Base-by-base conservation (phyloP, 192 early-diverging fungal species). In the Spinellus fusiger region DNA sequence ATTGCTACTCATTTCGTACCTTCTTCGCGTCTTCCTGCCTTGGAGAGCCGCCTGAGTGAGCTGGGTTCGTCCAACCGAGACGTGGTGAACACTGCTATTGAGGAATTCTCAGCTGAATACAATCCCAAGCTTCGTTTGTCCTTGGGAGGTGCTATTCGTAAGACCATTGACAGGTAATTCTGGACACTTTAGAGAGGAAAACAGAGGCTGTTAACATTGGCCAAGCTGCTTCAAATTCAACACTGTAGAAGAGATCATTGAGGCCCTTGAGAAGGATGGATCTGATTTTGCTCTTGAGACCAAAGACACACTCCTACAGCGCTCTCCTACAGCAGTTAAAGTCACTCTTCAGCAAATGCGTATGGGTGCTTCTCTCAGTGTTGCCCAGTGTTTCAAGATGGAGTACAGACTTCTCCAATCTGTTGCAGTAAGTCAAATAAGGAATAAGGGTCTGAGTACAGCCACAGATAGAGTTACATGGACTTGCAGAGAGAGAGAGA, bases 1-100 rank as follows among this genome's bases (percentile, higher is more conserved):
- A 87, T 99, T 70, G 97, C 92, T 32, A 95, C 97, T 29, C 95
- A 99, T 74, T 98, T 86, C 73, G 88, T 99, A 20, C 93, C 95
- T 25, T 87, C 88, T 4, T 85, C 86, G 54, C 85, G 94, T 3
- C 65, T 97, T 22, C 79, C 84, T 0, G 68, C 85, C 31, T 80
- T 99, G 57, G 85, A 94, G 69, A 70, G 88, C 54, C 84, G 89
- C 12, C 68, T 99, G 58, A 78, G 84, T 54, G 93, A 93, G 61
- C 61, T 96, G 27, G 90, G 87, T 47, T 78, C 86, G 8, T 71
- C 83, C 33, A 88, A 94, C 56, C 74, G 89, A 38, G 85, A 85
- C 12, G 89, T 88, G 18, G 84, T 98, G 46, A 95, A 97, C 71
- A 57, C 62, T 57, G 87, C 86, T 3, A 87, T 98, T 55, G 94